Conservation (phyloP, 345 rosid species). For the Gossypium bickii region DNA sequence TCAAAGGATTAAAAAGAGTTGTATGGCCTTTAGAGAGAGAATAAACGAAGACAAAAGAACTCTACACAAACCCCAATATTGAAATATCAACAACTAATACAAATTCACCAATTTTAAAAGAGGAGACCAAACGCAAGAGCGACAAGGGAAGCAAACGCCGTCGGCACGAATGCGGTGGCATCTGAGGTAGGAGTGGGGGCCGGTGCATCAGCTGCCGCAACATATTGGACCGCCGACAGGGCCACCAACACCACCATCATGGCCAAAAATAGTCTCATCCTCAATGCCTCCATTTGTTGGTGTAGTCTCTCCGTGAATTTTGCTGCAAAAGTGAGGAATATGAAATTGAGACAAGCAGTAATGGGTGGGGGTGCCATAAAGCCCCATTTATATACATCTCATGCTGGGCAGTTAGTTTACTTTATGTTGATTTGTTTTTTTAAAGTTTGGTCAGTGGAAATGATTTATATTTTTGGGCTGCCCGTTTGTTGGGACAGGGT, state of each 20-base stretch:
- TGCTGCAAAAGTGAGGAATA: not conserved
- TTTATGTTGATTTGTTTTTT: too few species aligned
- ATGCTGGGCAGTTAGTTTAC: not conserved
- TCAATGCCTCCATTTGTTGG: conserved; percentile 19
- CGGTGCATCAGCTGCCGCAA: conserved; percentile 36
- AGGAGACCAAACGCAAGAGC: conserved; percentile 38
- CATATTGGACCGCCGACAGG: conserved; percentile 24
- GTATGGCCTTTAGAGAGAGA: not conserved
- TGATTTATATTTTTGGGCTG: not conserved
- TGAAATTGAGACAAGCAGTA: not conserved
- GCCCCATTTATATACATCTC: conserved; percentile 13
- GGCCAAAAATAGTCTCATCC: conserved; percentile 27
- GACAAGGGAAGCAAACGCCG: conserved; percentile 31
- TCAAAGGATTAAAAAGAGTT: not conserved
- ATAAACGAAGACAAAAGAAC: not conserved
- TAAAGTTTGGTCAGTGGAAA: too few species aligned
- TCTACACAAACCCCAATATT: conserved; percentile 1
- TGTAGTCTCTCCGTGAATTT: not conserved
- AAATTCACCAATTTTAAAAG: conserved; percentile 10
- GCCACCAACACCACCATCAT: conserved; percentile 33
- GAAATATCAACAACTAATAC: not conserved
- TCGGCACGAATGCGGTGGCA: conserved; percentile 33
- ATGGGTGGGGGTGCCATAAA: not conserved
- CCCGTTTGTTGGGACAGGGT: conserved; percentile 17
- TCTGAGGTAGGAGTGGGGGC: conserved; percentile 42